Conservation (phyloP, 441 rosid genomes). For the Gossypium gossypioides region DNA sequence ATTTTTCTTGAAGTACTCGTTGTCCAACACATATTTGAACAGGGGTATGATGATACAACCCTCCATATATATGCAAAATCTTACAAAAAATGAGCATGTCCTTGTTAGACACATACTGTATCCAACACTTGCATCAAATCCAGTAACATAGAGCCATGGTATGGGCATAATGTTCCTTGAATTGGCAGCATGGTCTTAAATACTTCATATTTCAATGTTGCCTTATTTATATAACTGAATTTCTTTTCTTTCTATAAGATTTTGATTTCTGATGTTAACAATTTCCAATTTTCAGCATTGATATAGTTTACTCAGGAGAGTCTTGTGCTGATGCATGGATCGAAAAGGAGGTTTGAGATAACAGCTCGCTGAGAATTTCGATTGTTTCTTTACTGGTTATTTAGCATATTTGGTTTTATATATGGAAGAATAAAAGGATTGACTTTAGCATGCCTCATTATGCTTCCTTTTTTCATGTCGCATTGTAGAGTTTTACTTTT, state of each 20-base stretch:
- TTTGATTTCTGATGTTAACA: neutral
- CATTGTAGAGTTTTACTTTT: neutral
- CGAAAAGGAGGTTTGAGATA: conserved; percentile 62
- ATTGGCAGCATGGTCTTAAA: neutral
- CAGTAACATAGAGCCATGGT: neutral
- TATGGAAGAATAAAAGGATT: neutral
- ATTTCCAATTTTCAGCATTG: conserved; percentile 43
- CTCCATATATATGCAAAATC: neutral
- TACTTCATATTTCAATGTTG: neutral
- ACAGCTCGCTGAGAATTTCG: conserved; percentile 1
- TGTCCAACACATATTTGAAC: neutral
- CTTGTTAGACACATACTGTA: neutral
- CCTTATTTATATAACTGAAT: neutral
- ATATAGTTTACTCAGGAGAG: conserved; percentile 65
- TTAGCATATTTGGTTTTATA: neutral
- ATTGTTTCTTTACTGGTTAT: neutral
- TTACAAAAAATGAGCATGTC: neutral
- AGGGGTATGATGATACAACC: neutral
- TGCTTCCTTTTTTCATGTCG: neutral
- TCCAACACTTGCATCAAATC: neutral
- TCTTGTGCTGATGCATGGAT: conserved; percentile 89
- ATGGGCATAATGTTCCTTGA: neutral
- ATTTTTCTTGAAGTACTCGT: neutral
- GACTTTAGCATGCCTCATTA: neutral
- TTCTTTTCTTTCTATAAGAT: neutral